phyloP scores from a whole-genome alignment of 2,329 filamentous ascomycete species.

The Fusarium staphyleae region DNA sequence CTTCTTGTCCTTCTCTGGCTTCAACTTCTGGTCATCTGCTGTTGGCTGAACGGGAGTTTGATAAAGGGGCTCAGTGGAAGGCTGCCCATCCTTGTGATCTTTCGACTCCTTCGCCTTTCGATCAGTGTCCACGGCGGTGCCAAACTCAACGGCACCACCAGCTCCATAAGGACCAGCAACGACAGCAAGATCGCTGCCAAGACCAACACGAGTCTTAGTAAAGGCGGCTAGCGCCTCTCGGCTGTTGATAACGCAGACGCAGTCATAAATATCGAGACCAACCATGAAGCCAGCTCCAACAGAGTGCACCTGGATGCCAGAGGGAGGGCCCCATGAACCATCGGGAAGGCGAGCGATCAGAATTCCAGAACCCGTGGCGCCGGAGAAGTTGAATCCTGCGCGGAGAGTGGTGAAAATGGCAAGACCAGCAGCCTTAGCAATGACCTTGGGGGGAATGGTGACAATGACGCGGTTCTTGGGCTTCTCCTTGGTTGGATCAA shows the following conservation, averaged over 20 bases:
- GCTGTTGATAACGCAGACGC: slow-evolving; percentile 85
- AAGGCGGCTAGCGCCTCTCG: slow-evolving; percentile 78
- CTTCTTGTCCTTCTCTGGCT: slow-evolving; percentile 40
- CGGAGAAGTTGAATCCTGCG: slow-evolving; percentile 69
- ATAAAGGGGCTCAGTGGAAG: slow-evolving; percentile 5
- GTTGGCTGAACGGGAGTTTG: slow-evolving; percentile 9
- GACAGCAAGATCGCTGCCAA: slow-evolving; percentile 81
- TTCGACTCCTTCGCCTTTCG: slow-evolving; percentile 46
- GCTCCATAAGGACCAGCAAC: slow-evolving; percentile 73
- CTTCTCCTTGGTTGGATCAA: slow-evolving; percentile 48
- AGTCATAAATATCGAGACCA: slow-evolving; percentile 88
- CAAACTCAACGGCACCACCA: slow-evolving; percentile 74
- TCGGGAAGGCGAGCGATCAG: slow-evolving; percentile 68
- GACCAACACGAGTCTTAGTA: slow-evolving; percentile 74
- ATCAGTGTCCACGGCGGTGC: slow-evolving; percentile 36
- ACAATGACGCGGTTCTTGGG: slow-evolving; percentile 57
- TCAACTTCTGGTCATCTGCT: slow-evolving; percentile 34
- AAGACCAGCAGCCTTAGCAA: slow-evolving; percentile 70
- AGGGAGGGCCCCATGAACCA: slow-evolving; percentile 79
- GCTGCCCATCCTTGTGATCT: slow-evolving; percentile 50
- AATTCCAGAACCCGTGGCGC: slow-evolving; percentile 71
- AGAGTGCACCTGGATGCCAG: slow-evolving; percentile 82
- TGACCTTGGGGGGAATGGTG: slow-evolving; percentile 65
- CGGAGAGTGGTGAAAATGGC: slow-evolving; percentile 77
- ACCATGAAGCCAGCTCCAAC: slow-evolving; percentile 81